Evolutionary conservation across 2,329 filamentous ascomycete species (phyloP), one percentile per base, ranked within the genome.

Genomic region (Colletotrichum kahawae): DNA sequence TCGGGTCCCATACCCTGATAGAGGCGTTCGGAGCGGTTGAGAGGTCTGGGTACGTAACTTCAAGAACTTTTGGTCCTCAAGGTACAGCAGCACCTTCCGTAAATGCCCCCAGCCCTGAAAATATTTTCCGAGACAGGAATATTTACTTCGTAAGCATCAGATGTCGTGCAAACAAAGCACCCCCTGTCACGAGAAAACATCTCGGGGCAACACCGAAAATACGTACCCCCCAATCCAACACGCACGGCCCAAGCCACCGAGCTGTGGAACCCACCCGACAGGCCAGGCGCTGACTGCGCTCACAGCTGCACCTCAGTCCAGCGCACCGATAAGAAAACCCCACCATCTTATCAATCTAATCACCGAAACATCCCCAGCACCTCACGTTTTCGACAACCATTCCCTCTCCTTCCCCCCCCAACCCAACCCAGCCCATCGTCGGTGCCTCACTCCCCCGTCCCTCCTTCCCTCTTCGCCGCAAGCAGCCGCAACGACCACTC

Each of bases 331-430:
- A 59, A 8, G 56, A 59, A 59, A 33, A 29, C 75, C 73, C 73
- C 75, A 77, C 73, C 69, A 73, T 77, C 75, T 77, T 72, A 77
- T 77, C 75, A 76, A 77, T 77, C 72, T 76, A 66, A 76, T 76
- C 74, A 67, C 56, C 57, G 18, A 62, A 56, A 33, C 48, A 14
- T 31, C 24, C 65, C 36, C 65, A 65, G 65, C 69, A 74, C 70
- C 70, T 76, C 65, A 24, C 54, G 54, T 76, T 76, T 74, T 70
- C 74, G 56, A 74, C 74, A 66, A 73, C 6, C 43, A 51, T 51
- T 51, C 43, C 43, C 57, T 63, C 56, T 62, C 70, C 70, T 38
- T 21, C 70, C 54, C 54, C 54, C 29, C 57, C 21, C 59, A 57
- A 48, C 59, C 14, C 38, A 54, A 67, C 18, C 51, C 57, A 38